These are phyloP conservation scores for Anthracocystis walkeri DNA, from an alignment of 1,284 basidiomycete species.

Conservation along the genomic window DNA sequence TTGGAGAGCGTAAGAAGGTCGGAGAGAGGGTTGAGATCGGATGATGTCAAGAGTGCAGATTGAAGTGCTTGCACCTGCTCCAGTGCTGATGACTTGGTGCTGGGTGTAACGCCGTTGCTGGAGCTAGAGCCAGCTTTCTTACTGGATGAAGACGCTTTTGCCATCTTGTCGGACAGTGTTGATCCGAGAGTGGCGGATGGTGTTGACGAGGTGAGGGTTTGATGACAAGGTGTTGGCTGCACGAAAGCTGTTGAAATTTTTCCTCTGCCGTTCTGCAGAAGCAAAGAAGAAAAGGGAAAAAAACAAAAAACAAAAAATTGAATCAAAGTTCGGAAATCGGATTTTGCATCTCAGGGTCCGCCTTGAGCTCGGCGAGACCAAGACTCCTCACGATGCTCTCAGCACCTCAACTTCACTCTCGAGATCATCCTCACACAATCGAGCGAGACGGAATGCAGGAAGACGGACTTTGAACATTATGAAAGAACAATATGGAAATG, in stretches of 20 bases:
- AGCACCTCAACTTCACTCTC: neutral
- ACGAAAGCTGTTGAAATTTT: constrained; percentile 28
- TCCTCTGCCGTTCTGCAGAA: constrained; percentile 2
- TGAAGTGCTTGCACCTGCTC: constrained; percentile 47
- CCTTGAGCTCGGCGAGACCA: too few species aligned
- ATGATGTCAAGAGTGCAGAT: constrained; percentile 45
- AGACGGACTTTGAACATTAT: neutral
- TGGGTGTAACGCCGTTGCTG: neutral
- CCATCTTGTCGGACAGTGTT: constrained; percentile 11
- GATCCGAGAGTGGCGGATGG: neutral
- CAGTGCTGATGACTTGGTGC: constrained; percentile 10
- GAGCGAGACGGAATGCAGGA: neutral
- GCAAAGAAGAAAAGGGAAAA: constrained; percentile 10
- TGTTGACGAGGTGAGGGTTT: constrained; percentile 7
- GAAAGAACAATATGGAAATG: neutral
- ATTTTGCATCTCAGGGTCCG: constrained; percentile 3
- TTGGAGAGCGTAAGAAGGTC: constrained; percentile 53
- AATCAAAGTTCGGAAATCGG: constrained; percentile 19
- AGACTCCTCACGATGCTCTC: neutral
- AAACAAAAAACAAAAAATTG: constrained; percentile 4
- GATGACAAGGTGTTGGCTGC: neutral
- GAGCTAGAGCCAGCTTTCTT: constrained; percentile 30
- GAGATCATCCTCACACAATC: neutral
- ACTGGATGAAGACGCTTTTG: constrained; percentile 14
- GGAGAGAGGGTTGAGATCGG: constrained; percentile 62